These are phyloP conservation scores for Lecanicillium sp. DNA, from an alignment of 2,329 filamentous ascomycete genomes.

Conservation along the genomic window DNA sequence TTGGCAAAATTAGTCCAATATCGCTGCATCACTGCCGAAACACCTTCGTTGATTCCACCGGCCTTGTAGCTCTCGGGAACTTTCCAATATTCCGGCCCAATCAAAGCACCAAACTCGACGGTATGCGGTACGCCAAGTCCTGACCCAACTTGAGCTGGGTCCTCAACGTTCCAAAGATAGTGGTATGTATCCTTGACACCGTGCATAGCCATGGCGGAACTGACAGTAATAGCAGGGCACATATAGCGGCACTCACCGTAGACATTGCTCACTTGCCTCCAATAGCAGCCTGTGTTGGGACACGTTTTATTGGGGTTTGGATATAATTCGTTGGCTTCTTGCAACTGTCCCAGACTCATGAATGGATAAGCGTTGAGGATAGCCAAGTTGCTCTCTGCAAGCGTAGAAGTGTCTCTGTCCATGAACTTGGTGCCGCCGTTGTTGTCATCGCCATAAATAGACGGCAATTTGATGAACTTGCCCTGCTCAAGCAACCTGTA, in stretches of 20 bases:
- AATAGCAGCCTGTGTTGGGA: conserved; percentile 12
- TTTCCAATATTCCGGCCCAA: conserved; percentile 47
- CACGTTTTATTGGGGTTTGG: conserved; percentile 13
- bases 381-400: conserved; percentile 13
- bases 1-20: conserved; percentile 66
- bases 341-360: conserved; percentile 12
- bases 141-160: conserved; percentile 27
- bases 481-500: conserved; percentile 16
- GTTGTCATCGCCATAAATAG: conserved; percentile 27
- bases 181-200: conserved; percentile 38
- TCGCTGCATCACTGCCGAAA: conserved; percentile 50
- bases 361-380: conserved; percentile 13
- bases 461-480: conserved; percentile 38
- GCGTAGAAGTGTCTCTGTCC: conserved; percentile 15
- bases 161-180: conserved; percentile 48
- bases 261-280: conserved; percentile 16
- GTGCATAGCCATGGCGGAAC: conserved; percentile 15
- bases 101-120: conserved; percentile 55
- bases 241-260: conserved; percentile 14
- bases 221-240: conserved; percentile 13
- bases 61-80: conserved; percentile 42
- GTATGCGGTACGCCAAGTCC: conserved; percentile 57
- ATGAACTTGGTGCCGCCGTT: conserved; percentile 20
- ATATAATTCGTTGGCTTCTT: conserved; percentile 14
- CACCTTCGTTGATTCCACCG: conserved; percentile 34